Base-by-base conservation (phyloP, 164 flowering plant genomes). In the Vitis cinerea region DNA sequence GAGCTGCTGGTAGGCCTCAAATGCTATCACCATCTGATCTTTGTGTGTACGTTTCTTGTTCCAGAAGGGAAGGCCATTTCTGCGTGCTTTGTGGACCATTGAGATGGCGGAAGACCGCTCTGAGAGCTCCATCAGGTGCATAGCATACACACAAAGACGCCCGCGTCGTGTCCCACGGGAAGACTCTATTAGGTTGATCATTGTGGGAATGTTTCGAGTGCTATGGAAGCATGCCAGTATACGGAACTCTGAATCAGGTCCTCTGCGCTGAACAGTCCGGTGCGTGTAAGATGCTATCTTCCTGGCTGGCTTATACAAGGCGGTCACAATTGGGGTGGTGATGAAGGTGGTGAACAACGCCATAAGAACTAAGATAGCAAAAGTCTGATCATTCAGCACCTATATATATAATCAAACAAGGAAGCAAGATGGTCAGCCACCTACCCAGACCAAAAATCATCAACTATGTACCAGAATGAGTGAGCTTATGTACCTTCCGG, bases 111-210 rank as follows among this genome's bases (percentile, higher is more conserved):
- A 85, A 7, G 89, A 74, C 27, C 89, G 69, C 67, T 85, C 89
- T 0, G 86, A 85, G 23, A 85, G 77, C 60, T 85, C 89, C 89
- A 85, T 85, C 4, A 85, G 76, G 74, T 85, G 89, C 87, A 82
- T 79, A 8, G 89, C 85, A 30, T 85, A 85, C 9, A 85, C 79
- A 19, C 72, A 70, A 17, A 85, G 75, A 1, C 79, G 65, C 3
- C 67, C 70, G 2, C 74, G 54, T 8, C 75, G 77, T 19, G 64
- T 83, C 14, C 89, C 89, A 1, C 89, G 77, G 17, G 85, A 83
- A 0, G 81, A 63, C 60, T 85, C 89, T 1, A 85, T 69, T 13
- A 85, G 80, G 71, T 85, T 83, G 70, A 85, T 82, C 54, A 79
- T 37, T 56, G 80, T 62, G 1, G 89, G 89, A 61, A 85, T 79